Percentiles rank a stretch among this genome's conserved stretches.
These are phyloP conservation scores for Sugiyamaella paludigena DNA, from an alignment of 1,139 yeast genomes.

Conservation along the genomic window DNA sequence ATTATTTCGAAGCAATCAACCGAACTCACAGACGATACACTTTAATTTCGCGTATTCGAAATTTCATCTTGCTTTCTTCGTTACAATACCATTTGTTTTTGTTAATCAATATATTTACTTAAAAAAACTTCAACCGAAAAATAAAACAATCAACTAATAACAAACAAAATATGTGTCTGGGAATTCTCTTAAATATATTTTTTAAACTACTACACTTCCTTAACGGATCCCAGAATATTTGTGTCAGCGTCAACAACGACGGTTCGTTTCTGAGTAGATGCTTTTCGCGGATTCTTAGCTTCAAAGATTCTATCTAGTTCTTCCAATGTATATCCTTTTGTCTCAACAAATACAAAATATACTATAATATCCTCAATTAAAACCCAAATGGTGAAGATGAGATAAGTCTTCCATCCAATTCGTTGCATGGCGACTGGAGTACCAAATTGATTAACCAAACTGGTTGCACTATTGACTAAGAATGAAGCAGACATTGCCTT, in stretches of 20 bases:
- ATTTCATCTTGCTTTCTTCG: too few species aligned
- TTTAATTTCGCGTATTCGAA: too few species aligned
- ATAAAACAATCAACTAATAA: too few species aligned
- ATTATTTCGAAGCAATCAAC: too few species aligned
- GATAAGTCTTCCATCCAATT: slow-evolving; percentile 42
- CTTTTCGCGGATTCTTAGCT: not conserved
- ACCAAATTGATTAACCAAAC: slow-evolving; percentile 46
- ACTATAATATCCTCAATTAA: slow-evolving; percentile 28
- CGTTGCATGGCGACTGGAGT: slow-evolving; percentile 58
- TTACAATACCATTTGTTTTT: too few species aligned
- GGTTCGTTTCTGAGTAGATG: too few species aligned
- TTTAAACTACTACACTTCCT: not conserved
- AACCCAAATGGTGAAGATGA: slow-evolving; percentile 36
- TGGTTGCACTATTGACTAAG: slow-evolving; percentile 26
- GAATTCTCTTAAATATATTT: not conserved
- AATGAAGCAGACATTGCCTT: slow-evolving; percentile 32
- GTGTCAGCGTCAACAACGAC: not conserved
- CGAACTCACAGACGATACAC: too few species aligned
- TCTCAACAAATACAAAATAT: slow-evolving; percentile 46
- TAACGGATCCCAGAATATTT: not conserved
- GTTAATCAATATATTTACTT: too few species aligned
- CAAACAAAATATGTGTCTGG: not conserved
- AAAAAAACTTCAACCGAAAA: too few species aligned
- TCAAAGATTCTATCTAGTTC: slow-evolving; percentile 46
- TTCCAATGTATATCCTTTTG: slow-evolving; percentile 47